A percentile compares a stretch with the other conserved stretches of the same genome.
Conservation (phyloP, 2,329 filamentous ascomycete genomes). For the Zymoseptoria pseudotritici region DNA sequence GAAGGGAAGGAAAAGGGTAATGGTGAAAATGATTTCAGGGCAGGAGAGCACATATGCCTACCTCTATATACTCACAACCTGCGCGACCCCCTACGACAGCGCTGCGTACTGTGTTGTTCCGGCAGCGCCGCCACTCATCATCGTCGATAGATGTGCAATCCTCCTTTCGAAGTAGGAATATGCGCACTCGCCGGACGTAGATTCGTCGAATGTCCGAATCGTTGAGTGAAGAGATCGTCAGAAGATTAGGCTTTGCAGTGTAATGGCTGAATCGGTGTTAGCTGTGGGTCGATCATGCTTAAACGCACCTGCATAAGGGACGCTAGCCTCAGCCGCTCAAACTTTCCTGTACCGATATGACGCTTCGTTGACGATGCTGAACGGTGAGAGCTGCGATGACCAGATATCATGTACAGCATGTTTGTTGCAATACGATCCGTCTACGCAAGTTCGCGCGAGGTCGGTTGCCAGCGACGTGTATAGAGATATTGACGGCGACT, state of each 20-base stretch:
- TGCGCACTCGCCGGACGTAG: not conserved
- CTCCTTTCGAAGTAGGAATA: not conserved
- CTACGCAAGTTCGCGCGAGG: too few species aligned
- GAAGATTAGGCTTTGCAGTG: not conserved
- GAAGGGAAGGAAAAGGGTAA: too few species aligned
- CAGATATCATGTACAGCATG: too few species aligned
- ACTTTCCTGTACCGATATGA: too few species aligned
- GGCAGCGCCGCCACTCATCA: not conserved
- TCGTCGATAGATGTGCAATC: not conserved
- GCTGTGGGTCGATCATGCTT: not conserved
- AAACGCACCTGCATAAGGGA: not conserved
- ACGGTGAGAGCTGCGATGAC: too few species aligned
- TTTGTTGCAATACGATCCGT: too few species aligned
- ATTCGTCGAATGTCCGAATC: not conserved
- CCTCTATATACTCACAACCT: not conserved
- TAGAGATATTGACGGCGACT: not conserved
- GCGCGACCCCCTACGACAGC: too few species aligned
- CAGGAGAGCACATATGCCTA: not conserved
- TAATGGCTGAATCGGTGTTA: not conserved
- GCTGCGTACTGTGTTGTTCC: not conserved
- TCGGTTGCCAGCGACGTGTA: not conserved
- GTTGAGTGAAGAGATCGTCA: not conserved
- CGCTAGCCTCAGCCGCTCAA: not conserved
- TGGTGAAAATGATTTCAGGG: too few species aligned
- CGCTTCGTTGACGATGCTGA: too few species aligned